Base-by-base conservation (phyloP, 2,329 filamentous ascomycete species). In the Fusarium nematophilum region DNA sequence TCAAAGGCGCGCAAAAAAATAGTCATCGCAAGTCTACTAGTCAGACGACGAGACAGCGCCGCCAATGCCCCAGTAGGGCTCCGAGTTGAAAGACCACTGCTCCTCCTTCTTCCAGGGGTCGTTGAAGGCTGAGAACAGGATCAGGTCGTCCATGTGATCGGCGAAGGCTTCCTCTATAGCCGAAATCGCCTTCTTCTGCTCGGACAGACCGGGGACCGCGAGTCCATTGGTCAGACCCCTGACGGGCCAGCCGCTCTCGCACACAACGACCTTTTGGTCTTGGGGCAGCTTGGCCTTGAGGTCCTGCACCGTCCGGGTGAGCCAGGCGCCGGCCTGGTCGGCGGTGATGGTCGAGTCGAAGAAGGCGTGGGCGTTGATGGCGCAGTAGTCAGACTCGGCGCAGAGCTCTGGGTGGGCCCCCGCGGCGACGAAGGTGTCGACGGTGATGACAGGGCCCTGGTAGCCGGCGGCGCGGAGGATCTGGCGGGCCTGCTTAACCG, bases 211-310 rank as follows among this genome's bases (percentile, higher is more conserved):
- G 0, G 92, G 90, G 2, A 93, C 78, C n/a, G 91, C 91, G 14
- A 72, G 69, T 3, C 86, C 85, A 71, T 95, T 93, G 46, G 81
- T 57, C 10, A 78, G 65, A 14, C 92, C 92, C 64, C 85, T 74
- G 72, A 85, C 87, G 34, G 92, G 92, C 92, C 92, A 97, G 44
- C 93, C 93, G 3, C 89, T 89, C 79, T 96, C 93, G 2, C 91
- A 92, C 64, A 96, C 87, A 30, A 94, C 80, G 26, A 90, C 82
- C 38, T 82, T 81, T 75, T 92, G 89, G 62, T 64, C 72, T 54
- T 78, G 68, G 4, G 76, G 67, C 10, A 85, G 70, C 59, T 75
- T 76, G 37, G 72, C 71, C 57, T 75, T 73, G 31, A 86, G 74
- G 21, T 71, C 72, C 9, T 69, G 58, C 23, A 86, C 82, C 60